These are phyloP conservation scores for Amaranthus tricolor DNA, from an alignment of 179 eudicot species.

Conservation along the genomic window DNA sequence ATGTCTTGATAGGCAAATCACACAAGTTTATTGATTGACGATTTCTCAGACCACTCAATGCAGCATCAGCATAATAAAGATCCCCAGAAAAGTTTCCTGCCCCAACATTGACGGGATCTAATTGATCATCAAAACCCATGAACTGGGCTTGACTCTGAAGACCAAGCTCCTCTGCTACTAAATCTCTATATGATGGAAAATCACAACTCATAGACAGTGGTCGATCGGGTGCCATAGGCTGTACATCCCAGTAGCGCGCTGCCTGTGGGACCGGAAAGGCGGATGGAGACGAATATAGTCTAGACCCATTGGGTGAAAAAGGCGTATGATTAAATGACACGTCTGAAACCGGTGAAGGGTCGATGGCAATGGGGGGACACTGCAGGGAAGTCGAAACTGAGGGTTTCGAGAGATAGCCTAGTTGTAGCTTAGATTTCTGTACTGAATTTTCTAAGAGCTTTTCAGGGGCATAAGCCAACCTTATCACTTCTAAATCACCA, in stretches of 20 bases:
- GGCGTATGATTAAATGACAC: constrained; percentile 35
- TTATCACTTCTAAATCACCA: constrained; percentile 52
- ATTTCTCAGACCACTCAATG: constrained; percentile 22
- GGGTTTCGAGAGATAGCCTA: constrained; percentile 29
- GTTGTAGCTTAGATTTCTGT: constrained; percentile 36
- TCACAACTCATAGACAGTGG: constrained; percentile 29
- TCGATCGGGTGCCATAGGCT: constrained; percentile 28
- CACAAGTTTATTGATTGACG: constrained; percentile 42
- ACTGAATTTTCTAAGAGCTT: constrained; percentile 39
- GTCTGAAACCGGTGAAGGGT: constrained; percentile 30
- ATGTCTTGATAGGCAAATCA: constrained; percentile 56
- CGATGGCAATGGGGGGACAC: constrained; percentile 27
- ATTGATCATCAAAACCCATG: constrained; percentile 42
- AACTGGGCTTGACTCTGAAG: constrained; percentile 42
- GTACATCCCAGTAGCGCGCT: constrained; percentile 37
- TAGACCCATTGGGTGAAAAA: constrained; percentile 37
- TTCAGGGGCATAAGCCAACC: constrained; percentile 70
- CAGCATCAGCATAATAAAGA: constrained; percentile 39
- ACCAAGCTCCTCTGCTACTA: constrained; percentile 33
- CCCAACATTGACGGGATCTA: constrained; percentile 30
- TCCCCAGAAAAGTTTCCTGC: constrained; percentile 30
- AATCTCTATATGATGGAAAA: constrained; percentile 35
- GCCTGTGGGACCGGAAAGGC: constrained; percentile 20
- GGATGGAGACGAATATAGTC: constrained; percentile 32
- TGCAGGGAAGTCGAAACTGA: constrained; percentile 31